Conservation (phyloP, 768 basidiomycete genomes). For the Russula virescens region DNA sequence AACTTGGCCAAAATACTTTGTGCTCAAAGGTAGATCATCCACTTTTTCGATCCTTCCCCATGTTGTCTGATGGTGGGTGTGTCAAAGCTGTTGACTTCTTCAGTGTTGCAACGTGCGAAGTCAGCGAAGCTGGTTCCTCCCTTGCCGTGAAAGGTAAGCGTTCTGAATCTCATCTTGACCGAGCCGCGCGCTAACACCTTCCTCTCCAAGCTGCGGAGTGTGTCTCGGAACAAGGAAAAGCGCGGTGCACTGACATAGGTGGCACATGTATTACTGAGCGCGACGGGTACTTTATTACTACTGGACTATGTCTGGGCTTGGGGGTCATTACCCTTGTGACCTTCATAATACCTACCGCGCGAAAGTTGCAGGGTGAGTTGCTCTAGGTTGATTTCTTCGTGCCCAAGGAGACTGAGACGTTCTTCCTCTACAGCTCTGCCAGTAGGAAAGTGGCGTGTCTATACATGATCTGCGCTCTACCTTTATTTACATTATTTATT, state of each 20-base stretch:
- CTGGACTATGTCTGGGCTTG: conserved; percentile 67
- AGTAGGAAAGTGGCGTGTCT: conserved; percentile 65
- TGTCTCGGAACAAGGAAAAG: conserved; percentile 87
- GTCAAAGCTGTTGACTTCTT: conserved; percentile 77
- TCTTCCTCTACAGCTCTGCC: conserved; percentile 49
- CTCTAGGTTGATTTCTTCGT: background rate
- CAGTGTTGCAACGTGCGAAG: conserved; percentile 76
- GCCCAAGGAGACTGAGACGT: background rate
- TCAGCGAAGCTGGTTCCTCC: conserved; percentile 50
- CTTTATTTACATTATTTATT: background rate
- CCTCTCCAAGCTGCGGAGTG: conserved; percentile 66
- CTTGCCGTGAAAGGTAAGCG: conserved; percentile 50
- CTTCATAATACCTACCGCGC: conserved; percentile 81
- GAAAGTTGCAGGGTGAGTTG: conserved; percentile 74
- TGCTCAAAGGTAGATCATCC: conserved; percentile 65
- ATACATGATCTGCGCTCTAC: conserved; percentile 32
- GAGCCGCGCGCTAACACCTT: background rate
- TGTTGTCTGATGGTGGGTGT: conserved; percentile 21
- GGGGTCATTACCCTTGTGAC: conserved; percentile 68
- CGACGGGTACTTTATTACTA: conserved; percentile 91
- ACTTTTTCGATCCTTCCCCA: background rate
- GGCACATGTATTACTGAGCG: conserved; percentile 78
- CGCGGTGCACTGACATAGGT: conserved; percentile 61
- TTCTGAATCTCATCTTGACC: background rate
- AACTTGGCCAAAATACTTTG: conserved; percentile 96